phyloP scores from a whole-genome alignment of 2,329 filamentous ascomycete species.

The Cladophialophora yegresii region DNA sequence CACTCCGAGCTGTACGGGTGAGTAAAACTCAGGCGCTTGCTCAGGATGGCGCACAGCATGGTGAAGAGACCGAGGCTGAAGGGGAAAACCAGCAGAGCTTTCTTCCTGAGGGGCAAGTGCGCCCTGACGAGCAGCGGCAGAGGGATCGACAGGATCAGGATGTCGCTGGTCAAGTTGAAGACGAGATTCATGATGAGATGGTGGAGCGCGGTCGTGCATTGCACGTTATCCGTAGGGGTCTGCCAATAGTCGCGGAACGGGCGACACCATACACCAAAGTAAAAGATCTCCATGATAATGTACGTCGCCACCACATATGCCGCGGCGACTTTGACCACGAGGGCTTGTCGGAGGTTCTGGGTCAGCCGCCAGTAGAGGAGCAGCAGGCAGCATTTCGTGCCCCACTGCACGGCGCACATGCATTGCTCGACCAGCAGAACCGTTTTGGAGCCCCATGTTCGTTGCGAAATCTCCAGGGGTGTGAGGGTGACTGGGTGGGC shows the following conservation, averaged over 20 bases:
- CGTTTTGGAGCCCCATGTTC: constrained; percentile 58
- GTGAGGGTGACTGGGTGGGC: constrained; percentile 49
- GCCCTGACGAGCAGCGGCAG: constrained; percentile 50
- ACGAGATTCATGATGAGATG: constrained; percentile 53
- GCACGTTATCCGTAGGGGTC: constrained; percentile 48
- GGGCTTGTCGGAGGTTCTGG: constrained; percentile 43
- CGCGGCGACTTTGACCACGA: constrained; percentile 44
- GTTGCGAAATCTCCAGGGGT: constrained; percentile 44
- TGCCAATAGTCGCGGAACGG: constrained; percentile 57
- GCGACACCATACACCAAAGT: constrained; percentile 57
- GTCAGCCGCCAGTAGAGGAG: constrained; percentile 58
- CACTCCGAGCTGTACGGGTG: constrained; percentile 59
- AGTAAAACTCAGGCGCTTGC: constrained; percentile 63
- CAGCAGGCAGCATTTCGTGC: constrained; percentile 56
- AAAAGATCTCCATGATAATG: constrained; percentile 54
- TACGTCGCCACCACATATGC: constrained; percentile 51
- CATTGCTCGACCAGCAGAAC: constrained; percentile 58
- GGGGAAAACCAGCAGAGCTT: constrained; percentile 56
- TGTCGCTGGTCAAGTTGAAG: constrained; percentile 53
- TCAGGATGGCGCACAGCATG: constrained; percentile 61
- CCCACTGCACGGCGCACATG: constrained; percentile 54
- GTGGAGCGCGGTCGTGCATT: constrained; percentile 52
- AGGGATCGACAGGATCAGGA: constrained; percentile 51
- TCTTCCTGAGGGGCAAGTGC: constrained; percentile 49
- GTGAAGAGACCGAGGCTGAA: constrained; percentile 60